Evolutionary conservation across 106 monocot genomes (phyloP).

Genomic region (Dioscorea alata): DNA sequence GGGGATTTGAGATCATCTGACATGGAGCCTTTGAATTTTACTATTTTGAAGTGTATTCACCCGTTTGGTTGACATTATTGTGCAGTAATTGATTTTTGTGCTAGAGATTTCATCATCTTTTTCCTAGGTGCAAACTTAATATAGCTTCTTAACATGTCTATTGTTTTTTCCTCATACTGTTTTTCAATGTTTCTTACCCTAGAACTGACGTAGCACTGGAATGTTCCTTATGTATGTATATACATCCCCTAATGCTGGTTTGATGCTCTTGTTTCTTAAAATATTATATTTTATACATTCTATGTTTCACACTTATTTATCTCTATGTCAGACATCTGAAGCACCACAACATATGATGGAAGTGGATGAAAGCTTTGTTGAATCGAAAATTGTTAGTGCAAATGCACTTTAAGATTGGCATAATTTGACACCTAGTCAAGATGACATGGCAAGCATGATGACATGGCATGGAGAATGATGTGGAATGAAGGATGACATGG

Average conservation of each 20-base stretch:
- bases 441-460: too few relatives aligned
- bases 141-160: neutral
- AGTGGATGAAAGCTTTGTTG: conserved; percentile 9
- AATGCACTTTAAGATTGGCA: too few relatives aligned
- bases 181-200: neutral
- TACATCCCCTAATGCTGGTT: neutral
- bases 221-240: neutral
- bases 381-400: too few relatives aligned
- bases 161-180: too few relatives aligned
- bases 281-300: neutral
- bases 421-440: too few relatives aligned
- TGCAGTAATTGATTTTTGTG: neutral
- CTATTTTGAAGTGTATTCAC: neutral
- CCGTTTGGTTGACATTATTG: neutral
- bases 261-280: neutral
- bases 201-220: too few relatives aligned
- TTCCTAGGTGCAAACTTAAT: neutral
- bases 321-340: conserved; percentile 1
- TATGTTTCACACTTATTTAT: neutral
- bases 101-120: neutral
- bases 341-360: neutral
- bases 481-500: too few relatives aligned
- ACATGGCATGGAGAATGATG: too few relatives aligned
- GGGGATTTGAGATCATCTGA: too few relatives aligned
- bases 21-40: neutral